Percentiles rank a stretch among this genome's conserved stretches.
These are phyloP conservation scores for Gossypium lobatum DNA, from an alignment of 441 rosid genomes.

Conservation along the genomic window DNA sequence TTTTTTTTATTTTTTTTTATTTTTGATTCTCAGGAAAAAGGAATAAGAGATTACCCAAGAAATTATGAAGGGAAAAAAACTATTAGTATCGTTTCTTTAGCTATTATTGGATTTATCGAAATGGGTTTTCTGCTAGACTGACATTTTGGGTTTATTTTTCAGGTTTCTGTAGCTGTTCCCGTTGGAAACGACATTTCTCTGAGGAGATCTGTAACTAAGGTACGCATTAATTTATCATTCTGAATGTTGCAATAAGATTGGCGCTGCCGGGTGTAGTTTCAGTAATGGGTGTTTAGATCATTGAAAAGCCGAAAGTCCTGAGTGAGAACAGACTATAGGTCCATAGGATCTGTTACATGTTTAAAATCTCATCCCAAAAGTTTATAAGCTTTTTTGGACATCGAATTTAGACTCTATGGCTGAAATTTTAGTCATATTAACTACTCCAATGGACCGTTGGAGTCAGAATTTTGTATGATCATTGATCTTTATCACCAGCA, in stretches of 20 bases:
- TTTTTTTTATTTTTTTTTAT: background rate
- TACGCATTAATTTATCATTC: background rate
- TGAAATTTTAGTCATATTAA: background rate
- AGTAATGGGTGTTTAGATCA: background rate
- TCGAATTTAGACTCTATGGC: background rate
- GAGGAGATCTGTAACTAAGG: conserved; percentile 9
- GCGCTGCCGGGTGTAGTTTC: background rate
- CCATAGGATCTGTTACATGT: background rate
- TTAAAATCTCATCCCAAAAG: background rate
- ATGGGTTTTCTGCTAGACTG: conserved; percentile 5
- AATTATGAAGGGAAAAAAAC: background rate
- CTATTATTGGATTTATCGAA: background rate
- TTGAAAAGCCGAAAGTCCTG: background rate
- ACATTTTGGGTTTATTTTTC: background rate
- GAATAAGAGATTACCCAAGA: background rate
- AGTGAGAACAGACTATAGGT: background rate
- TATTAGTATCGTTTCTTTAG: background rate
- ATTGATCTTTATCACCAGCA: background rate
- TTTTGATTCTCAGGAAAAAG: background rate
- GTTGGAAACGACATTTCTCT: background rate
- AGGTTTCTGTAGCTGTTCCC: conserved; percentile 10
- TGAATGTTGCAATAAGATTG: background rate
- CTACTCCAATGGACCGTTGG: background rate
- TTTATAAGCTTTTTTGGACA: background rate
- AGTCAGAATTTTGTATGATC: background rate